Base-by-base conservation (phyloP, 2,329 filamentous ascomycete genomes). In the Apiospora phragmitis region DNA sequence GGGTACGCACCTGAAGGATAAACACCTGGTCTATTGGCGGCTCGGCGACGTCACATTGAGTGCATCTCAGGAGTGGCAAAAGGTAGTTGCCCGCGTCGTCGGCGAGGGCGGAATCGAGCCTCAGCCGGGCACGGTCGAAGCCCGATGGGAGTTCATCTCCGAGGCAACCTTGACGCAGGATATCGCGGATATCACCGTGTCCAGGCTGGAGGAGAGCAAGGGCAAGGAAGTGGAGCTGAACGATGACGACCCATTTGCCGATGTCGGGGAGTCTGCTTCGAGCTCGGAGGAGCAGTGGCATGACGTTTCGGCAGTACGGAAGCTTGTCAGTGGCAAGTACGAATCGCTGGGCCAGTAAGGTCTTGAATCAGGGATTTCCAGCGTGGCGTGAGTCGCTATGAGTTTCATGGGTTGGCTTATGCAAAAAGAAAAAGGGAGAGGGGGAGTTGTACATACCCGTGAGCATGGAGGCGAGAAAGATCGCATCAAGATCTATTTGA, bases 31-130 rank as follows among this genome's bases (percentile, higher is more conserved):
- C 16, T 94, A 93, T 84, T 97, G 94, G 93, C 90, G 91, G 18
- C 82, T 96, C 0, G 91, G 91, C 65, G 92, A 97, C 73, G 84
- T 98, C 21, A 92, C 90, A 0, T 85, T 92, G 55, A 88, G 87
- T 21, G 81, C 91, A 0, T 85, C 86, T 62, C 83, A 88, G 11
- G 90, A 90, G 67, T 87, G 89, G 74, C 88, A 92, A 76, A 95
- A 94, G 82, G 89, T 98, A 71, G 91, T 97, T 8, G 96, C 94
- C 71, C 90, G 94, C 3, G 93, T 99, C 75, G 84, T 88, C 12
- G 87, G 91, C 32, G 93, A 93, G 0, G 92, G 95, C 43, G 89
- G 89, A 32, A 86, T 89, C 68, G 90, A 90, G 75, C 91, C 93
- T 0, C 90, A 89, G 73, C 89, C 93, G 6, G 94, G 94, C 0